Conservation (phyloP, 176 grass and related monocot genomes). For the Aegilops speltoides region DNA sequence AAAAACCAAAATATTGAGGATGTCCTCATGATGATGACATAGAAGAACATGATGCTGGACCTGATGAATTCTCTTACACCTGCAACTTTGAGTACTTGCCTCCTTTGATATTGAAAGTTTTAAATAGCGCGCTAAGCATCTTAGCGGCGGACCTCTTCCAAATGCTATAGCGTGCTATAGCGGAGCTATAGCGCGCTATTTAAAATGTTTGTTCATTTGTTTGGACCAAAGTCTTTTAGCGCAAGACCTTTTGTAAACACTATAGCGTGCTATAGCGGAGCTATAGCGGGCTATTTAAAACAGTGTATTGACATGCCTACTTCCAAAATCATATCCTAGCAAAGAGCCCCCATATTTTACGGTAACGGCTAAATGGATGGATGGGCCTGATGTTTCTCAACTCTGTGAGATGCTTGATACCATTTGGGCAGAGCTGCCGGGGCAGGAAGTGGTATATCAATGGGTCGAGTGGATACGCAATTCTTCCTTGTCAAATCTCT, state of each 20-base stretch:
- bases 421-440: slow-evolving; percentile 42
- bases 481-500: slow-evolving; percentile 45
- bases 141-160: no score
- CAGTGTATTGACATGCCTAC: slow-evolving; percentile 57
- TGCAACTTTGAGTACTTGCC: slow-evolving; percentile 49
- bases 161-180: no score
- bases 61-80: slow-evolving; percentile 44
- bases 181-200: no score
- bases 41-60: slow-evolving; percentile 5
- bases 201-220: no score
- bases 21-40: not conserved
- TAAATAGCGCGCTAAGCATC: no score
- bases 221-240: no score
- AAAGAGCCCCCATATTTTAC: slow-evolving; percentile 53
- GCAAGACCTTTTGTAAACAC: no score
- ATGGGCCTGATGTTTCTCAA: slow-evolving; percentile 36
- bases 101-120: slow-evolving; percentile 42
- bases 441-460: slow-evolving; percentile 59
- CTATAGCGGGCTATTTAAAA: no score
- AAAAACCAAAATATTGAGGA: not conserved
- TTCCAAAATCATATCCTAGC: slow-evolving; percentile 57
- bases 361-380: slow-evolving; percentile 49
- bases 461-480: slow-evolving; percentile 59
- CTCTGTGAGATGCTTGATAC: slow-evolving; percentile 57
- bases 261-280: no score